These are phyloP conservation scores for Pestalotiopsis sp. DNA, from an alignment of 2,329 filamentous ascomycete species.

Conservation along the genomic window DNA sequence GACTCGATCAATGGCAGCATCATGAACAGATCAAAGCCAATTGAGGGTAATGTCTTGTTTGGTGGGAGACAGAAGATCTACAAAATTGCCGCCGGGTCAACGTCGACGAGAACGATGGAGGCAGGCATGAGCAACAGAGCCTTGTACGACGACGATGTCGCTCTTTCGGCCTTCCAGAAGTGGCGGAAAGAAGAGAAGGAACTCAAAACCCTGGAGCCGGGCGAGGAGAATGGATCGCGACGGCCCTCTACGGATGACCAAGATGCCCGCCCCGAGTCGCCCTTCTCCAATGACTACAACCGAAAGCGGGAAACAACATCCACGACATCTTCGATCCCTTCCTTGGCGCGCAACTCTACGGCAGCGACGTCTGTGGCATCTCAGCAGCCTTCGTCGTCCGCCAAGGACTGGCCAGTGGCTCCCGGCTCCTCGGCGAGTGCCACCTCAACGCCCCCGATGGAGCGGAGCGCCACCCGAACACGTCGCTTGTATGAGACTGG, in stretches of 20 bases:
- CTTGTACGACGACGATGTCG: slow-evolving; percentile 86
- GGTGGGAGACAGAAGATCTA: slow-evolving; percentile 96
- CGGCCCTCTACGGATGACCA: slow-evolving; percentile 41
- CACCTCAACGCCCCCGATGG: slow-evolving; percentile 47
- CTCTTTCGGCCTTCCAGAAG: slow-evolving; percentile 81
- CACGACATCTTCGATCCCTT: slow-evolving; percentile 72
- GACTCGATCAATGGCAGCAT: slow-evolving; percentile 69
- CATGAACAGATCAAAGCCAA: slow-evolving; percentile 82
- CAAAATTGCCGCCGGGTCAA: slow-evolving; percentile 67
- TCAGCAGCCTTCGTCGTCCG: slow-evolving; percentile 55
- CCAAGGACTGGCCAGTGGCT: slow-evolving; percentile 53
- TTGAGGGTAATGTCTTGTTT: slow-evolving; percentile 90
- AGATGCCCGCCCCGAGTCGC: slow-evolving; percentile 54
- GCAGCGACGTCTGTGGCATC: slow-evolving; percentile 89
- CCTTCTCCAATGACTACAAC: slow-evolving; percentile 65
- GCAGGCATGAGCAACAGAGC: slow-evolving; percentile 66
- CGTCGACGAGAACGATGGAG: slow-evolving; percentile 41
- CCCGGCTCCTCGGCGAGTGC: slow-evolving; percentile 40
- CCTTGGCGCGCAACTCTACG: slow-evolving; percentile 75
- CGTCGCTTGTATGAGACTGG: slow-evolving; percentile 83
- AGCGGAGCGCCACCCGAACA: slow-evolving; percentile 70
- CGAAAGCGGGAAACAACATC: slow-evolving; percentile 85
- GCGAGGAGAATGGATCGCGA: slow-evolving; percentile 37
- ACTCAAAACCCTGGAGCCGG: slow-evolving; percentile 45
- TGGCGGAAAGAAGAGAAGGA: slow-evolving; percentile 65